Base-by-base conservation (phyloP, 371 early-diverging fungal genomes). In the Nematocida parisii region DNA sequence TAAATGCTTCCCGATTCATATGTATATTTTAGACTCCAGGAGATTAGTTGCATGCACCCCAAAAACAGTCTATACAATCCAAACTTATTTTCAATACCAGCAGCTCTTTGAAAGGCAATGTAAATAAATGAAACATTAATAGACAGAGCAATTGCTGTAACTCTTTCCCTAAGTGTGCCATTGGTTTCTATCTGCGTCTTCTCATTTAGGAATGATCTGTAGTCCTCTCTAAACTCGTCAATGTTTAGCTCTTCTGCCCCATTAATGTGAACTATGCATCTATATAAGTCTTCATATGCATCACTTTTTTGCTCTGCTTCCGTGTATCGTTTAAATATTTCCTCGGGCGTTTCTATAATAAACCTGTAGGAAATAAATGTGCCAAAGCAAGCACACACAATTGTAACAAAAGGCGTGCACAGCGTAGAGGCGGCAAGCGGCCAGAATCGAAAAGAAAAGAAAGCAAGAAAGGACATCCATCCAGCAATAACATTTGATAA, bases 341-440 rank as follows among this genome's bases (percentile, higher is more conserved):
- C 80, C 55, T 77, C 80, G 42, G 80, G 80, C 0, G 80, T 77
- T 47, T 77, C 71, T 22, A 77, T 70, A 33, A 77, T 77, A 68
- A 24, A 77, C 5, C 33, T 22, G 58, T 54, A 60, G 4, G 80
- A 67, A 11, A 60, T 5, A 71, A 24, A 7, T 13, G 80, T 27
- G 6, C 58, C 57, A 6, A 40, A 4, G 40, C 46, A 40, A 18
- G 70, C 27, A 39, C 40, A 57, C 5, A 71, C 22, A 70, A 77
- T 20, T n/a, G 56, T 15, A 9, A 13, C 18, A 7, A 33, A 18
- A n/a, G 18, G 46, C n/a, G 47, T 62, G 56, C 46, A 42, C 5
- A 71, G 22, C 27, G 42, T 15, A 18, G 6, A 27, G 13, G 61
- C 7, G 13, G 71, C 3, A 27, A 40, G 7, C 11, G 80, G 80